Conservation (phyloP, 1,139 yeast species). For the Suhomyces bokatorum region DNA sequence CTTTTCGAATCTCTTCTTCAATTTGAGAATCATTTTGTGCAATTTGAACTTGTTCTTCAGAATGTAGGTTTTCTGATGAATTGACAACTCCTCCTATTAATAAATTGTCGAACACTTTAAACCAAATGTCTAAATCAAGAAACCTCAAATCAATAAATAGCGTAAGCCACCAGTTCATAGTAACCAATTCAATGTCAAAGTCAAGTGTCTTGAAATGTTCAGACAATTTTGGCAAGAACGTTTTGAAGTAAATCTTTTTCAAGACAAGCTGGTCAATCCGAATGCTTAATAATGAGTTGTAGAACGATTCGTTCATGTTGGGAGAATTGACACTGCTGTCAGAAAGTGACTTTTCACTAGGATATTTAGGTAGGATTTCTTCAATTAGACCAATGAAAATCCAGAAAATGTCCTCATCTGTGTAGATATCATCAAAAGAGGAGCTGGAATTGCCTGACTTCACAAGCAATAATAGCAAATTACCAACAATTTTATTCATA, state of each 20-base stretch:
- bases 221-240: slow-evolving; percentile 39
- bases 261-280: slow-evolving; percentile 41
- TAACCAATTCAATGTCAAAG: slow-evolving; percentile 52
- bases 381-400: slow-evolving; percentile 52
- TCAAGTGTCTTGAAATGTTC: slow-evolving; percentile 36
- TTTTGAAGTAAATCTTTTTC: slow-evolving; percentile 22
- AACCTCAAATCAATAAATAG: slow-evolving; percentile 51
- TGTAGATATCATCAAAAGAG: slow-evolving; percentile 20
- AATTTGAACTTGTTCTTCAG: background rate
- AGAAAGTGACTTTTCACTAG: background rate
- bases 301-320: slow-evolving; percentile 11
- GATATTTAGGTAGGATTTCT: slow-evolving; percentile 50
- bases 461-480: slow-evolving; percentile 40
- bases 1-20: slow-evolving; percentile 7
- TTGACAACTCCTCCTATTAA: slow-evolving; percentile 28
- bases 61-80: background rate
- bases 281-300: slow-evolving; percentile 41
- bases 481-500: slow-evolving; percentile 62
- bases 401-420: slow-evolving; percentile 62
- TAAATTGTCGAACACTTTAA: slow-evolving; percentile 53
- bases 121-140: slow-evolving; percentile 53
- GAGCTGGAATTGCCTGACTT: slow-evolving; percentile 13
- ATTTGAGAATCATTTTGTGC: background rate
- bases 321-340: background rate
- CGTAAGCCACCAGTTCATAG: slow-evolving; percentile 61